Conservation (phyloP, 2,329 filamentous ascomycete species). For the Pseudodiploospora longispora region DNA sequence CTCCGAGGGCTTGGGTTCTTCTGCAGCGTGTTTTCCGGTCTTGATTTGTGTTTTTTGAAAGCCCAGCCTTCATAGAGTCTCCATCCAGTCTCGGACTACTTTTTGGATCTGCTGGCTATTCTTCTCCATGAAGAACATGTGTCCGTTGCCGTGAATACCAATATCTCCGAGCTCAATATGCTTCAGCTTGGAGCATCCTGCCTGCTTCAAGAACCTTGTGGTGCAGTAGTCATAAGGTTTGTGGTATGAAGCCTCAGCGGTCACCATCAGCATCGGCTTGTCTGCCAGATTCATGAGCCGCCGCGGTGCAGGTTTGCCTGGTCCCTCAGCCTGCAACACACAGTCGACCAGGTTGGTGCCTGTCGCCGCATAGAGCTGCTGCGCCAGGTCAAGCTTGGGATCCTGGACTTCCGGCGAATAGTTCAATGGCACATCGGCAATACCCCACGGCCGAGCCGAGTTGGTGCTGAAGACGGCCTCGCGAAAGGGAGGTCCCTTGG, state of each 20-base stretch:
- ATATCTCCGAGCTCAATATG: slow-evolving; percentile 28
- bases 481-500: slow-evolving; percentile 38
- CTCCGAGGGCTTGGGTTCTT: no score
- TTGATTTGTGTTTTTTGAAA: no score
- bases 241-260: slow-evolving; percentile 36
- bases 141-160: slow-evolving; percentile 36
- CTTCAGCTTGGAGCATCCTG: slow-evolving; percentile 26
- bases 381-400: slow-evolving; percentile 24
- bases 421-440: slow-evolving; percentile 40
- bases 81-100: slow-evolving; percentile 8
- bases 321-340: slow-evolving; percentile 23
- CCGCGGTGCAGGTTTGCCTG: slow-evolving; percentile 7
- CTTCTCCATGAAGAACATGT: slow-evolving; percentile 41
- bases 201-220: slow-evolving; percentile 33
- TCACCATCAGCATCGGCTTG: slow-evolving; percentile 17
- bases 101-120: slow-evolving; percentile 33
- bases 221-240: slow-evolving; percentile 37
- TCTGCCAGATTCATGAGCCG: slow-evolving; percentile 9
- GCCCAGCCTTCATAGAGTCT: no score
- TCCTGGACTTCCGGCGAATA: slow-evolving; percentile 36
- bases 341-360: slow-evolving; percentile 17
- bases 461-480: slow-evolving; percentile 30
- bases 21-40: no score
- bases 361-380: slow-evolving; percentile 17
- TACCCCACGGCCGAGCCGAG: slow-evolving; percentile 31